These are phyloP conservation scores for Linnemannia exigua DNA, from an alignment of 192 early-diverging fungal genomes.

Conservation along the genomic window DNA sequence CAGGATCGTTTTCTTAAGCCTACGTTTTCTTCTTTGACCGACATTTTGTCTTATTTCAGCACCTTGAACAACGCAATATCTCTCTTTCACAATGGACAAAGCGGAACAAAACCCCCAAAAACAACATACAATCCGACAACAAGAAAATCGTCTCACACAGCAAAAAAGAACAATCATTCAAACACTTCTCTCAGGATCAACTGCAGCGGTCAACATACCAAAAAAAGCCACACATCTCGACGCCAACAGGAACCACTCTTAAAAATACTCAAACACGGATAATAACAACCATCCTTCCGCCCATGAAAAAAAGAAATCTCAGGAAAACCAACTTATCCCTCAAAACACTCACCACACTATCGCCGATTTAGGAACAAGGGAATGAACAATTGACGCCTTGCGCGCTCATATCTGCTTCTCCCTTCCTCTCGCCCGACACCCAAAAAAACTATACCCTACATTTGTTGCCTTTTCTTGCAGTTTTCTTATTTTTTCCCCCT, in stretches of 20 bases:
- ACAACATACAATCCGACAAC: not conserved
- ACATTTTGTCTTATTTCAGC: not conserved
- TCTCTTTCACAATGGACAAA: not conserved
- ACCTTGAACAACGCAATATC: not conserved
- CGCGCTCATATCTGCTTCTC: not conserved
- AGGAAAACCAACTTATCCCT: not conserved
- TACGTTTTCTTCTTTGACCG: not conserved
- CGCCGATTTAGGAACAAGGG: not conserved
- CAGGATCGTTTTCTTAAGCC: too few relatives aligned
- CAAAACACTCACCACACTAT: not conserved
- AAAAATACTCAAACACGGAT: not conserved
- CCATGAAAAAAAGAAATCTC: not conserved
- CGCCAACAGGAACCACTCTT: not conserved
- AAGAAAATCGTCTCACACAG: not conserved
- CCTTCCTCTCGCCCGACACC: not conserved
- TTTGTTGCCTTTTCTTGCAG: slow-evolving; percentile 4
- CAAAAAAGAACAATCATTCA: not conserved
- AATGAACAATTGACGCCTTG: not conserved
- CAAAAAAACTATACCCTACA: slow-evolving; percentile 4
- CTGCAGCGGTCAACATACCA: not conserved
- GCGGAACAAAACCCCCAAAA: not conserved
- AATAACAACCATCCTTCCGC: not conserved
- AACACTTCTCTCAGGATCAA: not conserved
- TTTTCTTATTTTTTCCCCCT: not conserved
- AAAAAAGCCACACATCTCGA: not conserved